These are phyloP conservation scores for Crithidia brevicula DNA, from an alignment of 208 protist genomes.

Conservation along the genomic window DNA sequence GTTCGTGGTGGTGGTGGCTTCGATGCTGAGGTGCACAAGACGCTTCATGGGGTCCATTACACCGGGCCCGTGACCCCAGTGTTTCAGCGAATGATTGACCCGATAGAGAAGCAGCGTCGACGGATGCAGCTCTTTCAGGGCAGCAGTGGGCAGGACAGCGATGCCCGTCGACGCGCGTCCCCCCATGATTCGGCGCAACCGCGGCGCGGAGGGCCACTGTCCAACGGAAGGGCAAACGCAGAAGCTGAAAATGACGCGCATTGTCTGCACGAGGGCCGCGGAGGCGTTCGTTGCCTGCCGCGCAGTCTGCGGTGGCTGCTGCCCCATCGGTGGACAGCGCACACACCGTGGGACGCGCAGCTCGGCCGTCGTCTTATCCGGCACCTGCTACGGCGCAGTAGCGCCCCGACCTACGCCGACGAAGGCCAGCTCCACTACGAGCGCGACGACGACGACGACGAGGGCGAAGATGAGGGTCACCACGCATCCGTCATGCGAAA, in stretches of 20 bases:
- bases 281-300: conserved; percentile 2
- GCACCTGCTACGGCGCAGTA: conserved; percentile 20
- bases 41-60: conserved; percentile 21
- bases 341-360: conserved; percentile 39
- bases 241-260: background rate
- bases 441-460: conserved; percentile 11
- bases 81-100: conserved; percentile 27
- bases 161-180: background rate
- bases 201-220: no score
- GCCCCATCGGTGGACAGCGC: conserved; percentile 24
- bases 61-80: conserved; percentile 25
- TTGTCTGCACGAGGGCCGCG: background rate
- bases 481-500: no score
- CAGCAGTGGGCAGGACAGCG: background rate
- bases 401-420: background rate
- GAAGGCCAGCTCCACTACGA: conserved; percentile 34
- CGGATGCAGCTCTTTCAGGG: conserved; percentile 1
- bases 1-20: background rate
- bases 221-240: no score
- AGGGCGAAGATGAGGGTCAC: no score
- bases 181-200: no score
- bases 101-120: conserved; percentile 15
- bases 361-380: conserved; percentile 32
- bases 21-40: conserved; percentile 12
- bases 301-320: conserved; percentile 35